A percentile compares a stretch with the other conserved stretches of the same genome.
These are phyloP conservation scores for Colletotrichum endophyticum DNA, from an alignment of 2,329 filamentous ascomycete genomes.

Conservation along the genomic window DNA sequence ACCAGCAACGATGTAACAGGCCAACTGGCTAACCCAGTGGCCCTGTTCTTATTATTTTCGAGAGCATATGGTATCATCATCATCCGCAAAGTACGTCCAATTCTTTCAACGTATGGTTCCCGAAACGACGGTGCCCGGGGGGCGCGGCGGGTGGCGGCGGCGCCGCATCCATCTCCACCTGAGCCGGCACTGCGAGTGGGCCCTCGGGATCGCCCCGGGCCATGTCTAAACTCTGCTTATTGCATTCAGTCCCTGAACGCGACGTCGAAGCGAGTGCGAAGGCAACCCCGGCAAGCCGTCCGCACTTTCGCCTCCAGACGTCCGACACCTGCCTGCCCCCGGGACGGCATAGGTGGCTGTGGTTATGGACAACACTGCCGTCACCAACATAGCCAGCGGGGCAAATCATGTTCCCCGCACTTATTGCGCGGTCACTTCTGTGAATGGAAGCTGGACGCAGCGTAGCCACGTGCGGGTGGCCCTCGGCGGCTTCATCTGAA, in stretches of 20 bases:
- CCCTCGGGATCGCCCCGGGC: not conserved
- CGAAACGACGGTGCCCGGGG: too few relatives aligned
- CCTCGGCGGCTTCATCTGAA: not conserved
- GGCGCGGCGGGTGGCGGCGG: too few relatives aligned
- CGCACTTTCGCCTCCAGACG: not conserved
- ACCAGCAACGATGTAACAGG: too few relatives aligned
- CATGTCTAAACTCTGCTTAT: not conserved
- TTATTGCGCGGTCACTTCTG: not conserved
- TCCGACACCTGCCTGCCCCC: not conserved
- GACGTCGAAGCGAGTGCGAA: conserved; percentile 4
- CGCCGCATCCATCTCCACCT: not conserved
- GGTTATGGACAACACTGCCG: not conserved
- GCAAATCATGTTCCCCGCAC: not conserved
- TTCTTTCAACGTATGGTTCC: too few relatives aligned
- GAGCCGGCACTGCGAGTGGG: not conserved
- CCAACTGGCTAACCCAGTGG: too few relatives aligned
- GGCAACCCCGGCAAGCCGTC: not conserved
- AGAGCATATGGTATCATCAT: too few relatives aligned
- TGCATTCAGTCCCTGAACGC: not conserved
- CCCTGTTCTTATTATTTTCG: too few relatives aligned
- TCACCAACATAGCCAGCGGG: not conserved
- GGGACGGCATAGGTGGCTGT: not conserved
- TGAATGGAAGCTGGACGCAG: not conserved
- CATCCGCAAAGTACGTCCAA: too few relatives aligned
- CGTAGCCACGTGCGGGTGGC: not conserved